phyloP scores from a whole-genome alignment of 192 early-diverging fungal genomes.

The Coemansia sp. region DNA sequence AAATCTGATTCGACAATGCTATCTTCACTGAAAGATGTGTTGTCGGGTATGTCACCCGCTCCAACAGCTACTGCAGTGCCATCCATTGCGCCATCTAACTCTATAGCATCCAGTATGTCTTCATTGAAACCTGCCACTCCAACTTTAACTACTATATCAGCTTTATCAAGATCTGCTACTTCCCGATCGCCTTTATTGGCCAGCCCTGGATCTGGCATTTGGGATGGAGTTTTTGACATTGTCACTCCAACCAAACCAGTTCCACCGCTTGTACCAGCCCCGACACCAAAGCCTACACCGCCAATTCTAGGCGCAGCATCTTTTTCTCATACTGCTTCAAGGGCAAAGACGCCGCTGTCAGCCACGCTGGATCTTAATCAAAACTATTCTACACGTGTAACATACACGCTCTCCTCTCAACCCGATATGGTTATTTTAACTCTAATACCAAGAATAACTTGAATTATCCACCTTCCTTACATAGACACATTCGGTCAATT shows the following conservation, averaged over 20 bases:
- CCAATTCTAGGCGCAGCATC: neutral
- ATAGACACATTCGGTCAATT: too few relatives aligned
- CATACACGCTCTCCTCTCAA: slow-evolving; percentile 10
- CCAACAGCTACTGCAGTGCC: too few relatives aligned
- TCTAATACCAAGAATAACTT: slow-evolving; percentile 3
- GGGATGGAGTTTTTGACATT: neutral
- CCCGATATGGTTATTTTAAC: slow-evolving; percentile 17
- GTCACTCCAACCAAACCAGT: neutral
- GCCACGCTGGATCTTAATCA: slow-evolving; percentile 18
- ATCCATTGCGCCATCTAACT: too few relatives aligned
- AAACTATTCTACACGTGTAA: slow-evolving; percentile 6
- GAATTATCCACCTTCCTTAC: neutral
- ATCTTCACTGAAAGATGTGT: neutral
- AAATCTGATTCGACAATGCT: neutral
- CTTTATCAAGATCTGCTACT: neutral
- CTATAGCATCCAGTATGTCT: too few relatives aligned
- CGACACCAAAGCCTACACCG: neutral
- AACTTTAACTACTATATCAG: neutral
- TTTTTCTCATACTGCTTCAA: neutral
- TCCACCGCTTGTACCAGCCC: neutral
- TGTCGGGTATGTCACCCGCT: neutral
- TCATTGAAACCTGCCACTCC: too few relatives aligned
- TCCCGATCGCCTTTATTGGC: too few relatives aligned
- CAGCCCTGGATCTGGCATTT: neutral
- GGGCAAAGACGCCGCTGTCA: neutral